Conservation (phyloP, 2,329 filamentous ascomycete species). For the Penicillium sp. region DNA sequence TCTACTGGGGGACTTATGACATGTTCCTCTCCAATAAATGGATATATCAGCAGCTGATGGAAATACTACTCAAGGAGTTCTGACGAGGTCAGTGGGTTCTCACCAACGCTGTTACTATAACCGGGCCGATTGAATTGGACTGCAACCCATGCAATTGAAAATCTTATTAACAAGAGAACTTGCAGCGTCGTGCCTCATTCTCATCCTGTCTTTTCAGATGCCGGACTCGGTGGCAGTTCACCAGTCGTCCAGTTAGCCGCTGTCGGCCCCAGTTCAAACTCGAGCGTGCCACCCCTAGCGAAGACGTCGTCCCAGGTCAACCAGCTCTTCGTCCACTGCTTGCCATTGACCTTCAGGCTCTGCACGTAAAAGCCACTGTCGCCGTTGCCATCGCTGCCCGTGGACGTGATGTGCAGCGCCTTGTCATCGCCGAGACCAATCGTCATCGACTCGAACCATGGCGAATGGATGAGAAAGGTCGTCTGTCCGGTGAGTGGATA, state of each 20-base stretch:
- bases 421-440: slow-evolving; percentile 58
- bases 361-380: slow-evolving; percentile 60
- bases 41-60: too few relatives aligned
- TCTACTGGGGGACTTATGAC: too few relatives aligned
- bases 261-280: slow-evolving; percentile 60
- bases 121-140: too few relatives aligned
- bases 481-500: slow-evolving; percentile 68
- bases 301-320: slow-evolving; percentile 66
- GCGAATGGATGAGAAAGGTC: slow-evolving; percentile 63
- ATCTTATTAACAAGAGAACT: background rate
- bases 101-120: too few relatives aligned
- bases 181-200: background rate
- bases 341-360: slow-evolving; percentile 62
- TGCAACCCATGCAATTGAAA: too few relatives aligned
- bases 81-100: too few relatives aligned
- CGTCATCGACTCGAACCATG: slow-evolving; percentile 60
- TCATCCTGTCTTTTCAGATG: slow-evolving; percentile 25
- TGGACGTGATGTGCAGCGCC: slow-evolving; percentile 54
- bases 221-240: slow-evolving; percentile 60
- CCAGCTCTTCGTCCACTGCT: slow-evolving; percentile 63
- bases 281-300: slow-evolving; percentile 59
- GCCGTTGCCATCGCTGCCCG: slow-evolving; percentile 47
- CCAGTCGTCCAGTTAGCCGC: slow-evolving; percentile 59
- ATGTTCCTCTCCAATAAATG: too few relatives aligned
- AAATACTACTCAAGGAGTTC: too few relatives aligned